phyloP scores from a whole-genome alignment of 495 filamentous ascomycete genomes.

The Penicillium mononematosum region DNA sequence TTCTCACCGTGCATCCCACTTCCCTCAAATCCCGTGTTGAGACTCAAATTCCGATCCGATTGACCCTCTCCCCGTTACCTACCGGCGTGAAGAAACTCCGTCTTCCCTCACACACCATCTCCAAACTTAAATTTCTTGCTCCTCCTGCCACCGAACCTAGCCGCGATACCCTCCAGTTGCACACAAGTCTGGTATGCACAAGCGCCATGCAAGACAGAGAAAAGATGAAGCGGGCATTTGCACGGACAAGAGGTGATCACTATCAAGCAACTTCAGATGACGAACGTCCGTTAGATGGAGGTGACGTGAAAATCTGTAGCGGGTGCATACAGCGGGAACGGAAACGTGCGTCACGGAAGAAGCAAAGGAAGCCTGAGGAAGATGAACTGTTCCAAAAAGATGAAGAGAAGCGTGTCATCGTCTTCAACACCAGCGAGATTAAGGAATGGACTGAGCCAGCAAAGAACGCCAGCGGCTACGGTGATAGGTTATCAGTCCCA shows the following conservation, averaged over 20 bases:
- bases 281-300: constrained; percentile 74
- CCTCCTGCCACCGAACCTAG: constrained; percentile 58
- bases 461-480: constrained; percentile 32
- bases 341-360: constrained; percentile 87
- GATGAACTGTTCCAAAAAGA: constrained; percentile 74
- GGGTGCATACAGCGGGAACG: constrained; percentile 82
- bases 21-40: constrained; percentile 87
- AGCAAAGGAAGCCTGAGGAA: constrained; percentile 81
- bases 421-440: constrained; percentile 91
- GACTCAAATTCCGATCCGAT: constrained; percentile 82
- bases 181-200: constrained; percentile 79
- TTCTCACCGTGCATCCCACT: constrained; percentile 60
- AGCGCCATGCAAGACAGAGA: constrained; percentile 83
- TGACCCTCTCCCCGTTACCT: constrained; percentile 72
- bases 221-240: constrained; percentile 61
- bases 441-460: constrained; percentile 74
- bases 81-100: constrained; percentile 73
- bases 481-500: constrained; percentile 46
- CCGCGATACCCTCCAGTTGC: constrained; percentile 75
- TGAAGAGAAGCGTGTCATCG: constrained; percentile 76
- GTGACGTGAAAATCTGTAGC: constrained; percentile 78
- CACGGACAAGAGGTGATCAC: constrained; percentile 57
- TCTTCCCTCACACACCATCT: constrained; percentile 82
- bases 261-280: constrained; percentile 49
- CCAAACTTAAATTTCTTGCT: constrained; percentile 82